These are phyloP conservation scores for Populus tomentosa DNA, from an alignment of 441 rosid genomes.

Conservation along the genomic window DNA sequence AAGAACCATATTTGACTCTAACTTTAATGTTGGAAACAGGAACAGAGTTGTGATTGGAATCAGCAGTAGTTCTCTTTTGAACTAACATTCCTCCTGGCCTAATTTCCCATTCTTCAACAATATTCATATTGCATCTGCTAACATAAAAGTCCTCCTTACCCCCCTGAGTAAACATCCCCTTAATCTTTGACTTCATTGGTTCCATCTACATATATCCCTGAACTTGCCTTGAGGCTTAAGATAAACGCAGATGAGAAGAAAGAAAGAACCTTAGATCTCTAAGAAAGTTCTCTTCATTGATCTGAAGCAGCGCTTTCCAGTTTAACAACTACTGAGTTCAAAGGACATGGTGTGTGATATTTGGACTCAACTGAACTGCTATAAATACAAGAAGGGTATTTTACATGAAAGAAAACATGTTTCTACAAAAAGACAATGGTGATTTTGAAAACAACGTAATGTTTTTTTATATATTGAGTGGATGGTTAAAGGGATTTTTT, in stretches of 20 bases:
- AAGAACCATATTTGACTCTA: slow-evolving; percentile 70
- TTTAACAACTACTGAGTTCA: background rate
- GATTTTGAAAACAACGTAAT: background rate
- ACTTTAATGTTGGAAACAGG: slow-evolving; percentile 72
- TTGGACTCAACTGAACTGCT: background rate
- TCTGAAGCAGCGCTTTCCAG: background rate
- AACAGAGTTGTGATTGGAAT: slow-evolving; percentile 44
- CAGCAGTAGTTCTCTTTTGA: slow-evolving; percentile 72
- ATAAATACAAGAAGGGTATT: background rate
- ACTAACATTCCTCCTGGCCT: slow-evolving; percentile 99
- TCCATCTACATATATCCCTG: slow-evolving; percentile 12
- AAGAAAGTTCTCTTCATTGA: background rate
- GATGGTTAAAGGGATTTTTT: background rate
- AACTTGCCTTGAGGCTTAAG: background rate
- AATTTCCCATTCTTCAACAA: slow-evolving; percentile 60
- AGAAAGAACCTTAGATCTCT: slow-evolving; percentile 14
- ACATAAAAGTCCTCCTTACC: slow-evolving; percentile 5
- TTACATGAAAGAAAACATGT: background rate
- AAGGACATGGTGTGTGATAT: background rate
- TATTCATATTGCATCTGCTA: background rate
- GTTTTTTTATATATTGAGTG: background rate
- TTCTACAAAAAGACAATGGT: background rate
- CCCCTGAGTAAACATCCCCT: background rate
- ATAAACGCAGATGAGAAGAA: background rate
- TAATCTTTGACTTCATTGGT: slow-evolving; percentile 18